Evolutionary conservation across 805 yeast species (phyloP).

Genomic region (Alloascoidea hylecoeti): DNA sequence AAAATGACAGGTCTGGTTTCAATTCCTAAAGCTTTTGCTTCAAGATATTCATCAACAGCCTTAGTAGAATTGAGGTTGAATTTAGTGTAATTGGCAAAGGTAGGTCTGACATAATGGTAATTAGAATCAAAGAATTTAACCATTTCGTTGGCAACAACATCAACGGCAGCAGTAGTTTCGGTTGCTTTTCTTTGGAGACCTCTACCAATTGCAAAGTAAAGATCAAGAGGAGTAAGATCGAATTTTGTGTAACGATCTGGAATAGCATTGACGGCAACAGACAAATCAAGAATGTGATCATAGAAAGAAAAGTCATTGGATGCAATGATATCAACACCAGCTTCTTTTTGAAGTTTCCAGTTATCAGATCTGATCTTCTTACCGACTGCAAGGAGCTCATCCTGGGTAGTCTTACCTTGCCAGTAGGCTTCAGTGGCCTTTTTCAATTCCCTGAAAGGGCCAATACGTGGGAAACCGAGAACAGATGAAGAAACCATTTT

Average conservation of each 20-base stretch:
- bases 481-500: conserved; percentile 92
- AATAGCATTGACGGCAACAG: conserved; percentile 85
- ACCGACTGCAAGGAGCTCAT: conserved; percentile 83
- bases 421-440: conserved; percentile 99
- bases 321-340: conserved; percentile 95
- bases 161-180: conserved; percentile 77
- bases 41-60: conserved; percentile 95
- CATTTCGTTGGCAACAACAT: conserved; percentile 95
- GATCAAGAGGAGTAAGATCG: conserved; percentile 80
- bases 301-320: conserved; percentile 97
- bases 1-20: conserved; percentile 95
- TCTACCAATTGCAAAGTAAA: conserved; percentile 98
- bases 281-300: conserved; percentile 92
- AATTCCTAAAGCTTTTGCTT: conserved; percentile 93
- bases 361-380: conserved; percentile 89
- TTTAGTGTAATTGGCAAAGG: conserved; percentile 87
- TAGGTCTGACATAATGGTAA: conserved; percentile 99
- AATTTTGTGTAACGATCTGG: conserved; percentile 95
- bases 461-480: conserved; percentile 99
- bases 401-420: conserved; percentile 83
- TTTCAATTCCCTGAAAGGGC: conserved; percentile 98
- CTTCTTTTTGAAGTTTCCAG: conserved; percentile 96
- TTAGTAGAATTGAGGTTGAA: conserved; percentile 94
- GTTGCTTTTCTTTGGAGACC: conserved; percentile 97
- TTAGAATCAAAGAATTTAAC: conserved; percentile 99